Base-by-base conservation (phyloP, 768 basidiomycete genomes). In the Suillus paluster region DNA sequence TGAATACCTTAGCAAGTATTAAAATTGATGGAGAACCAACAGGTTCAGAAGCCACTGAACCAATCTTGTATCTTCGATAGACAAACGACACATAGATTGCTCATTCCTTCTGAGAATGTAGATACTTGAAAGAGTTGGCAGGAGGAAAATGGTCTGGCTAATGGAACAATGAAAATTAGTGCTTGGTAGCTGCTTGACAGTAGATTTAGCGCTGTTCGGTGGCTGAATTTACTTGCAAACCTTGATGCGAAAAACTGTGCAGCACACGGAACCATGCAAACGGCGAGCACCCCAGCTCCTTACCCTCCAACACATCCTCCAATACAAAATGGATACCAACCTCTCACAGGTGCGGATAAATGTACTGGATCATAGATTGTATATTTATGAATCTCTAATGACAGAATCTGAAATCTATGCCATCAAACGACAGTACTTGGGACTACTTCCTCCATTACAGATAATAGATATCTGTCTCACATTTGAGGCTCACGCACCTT, bases 401-500 rank as follows among this genome's bases (percentile, higher is more conserved):
- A 60, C 59, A 75, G 84, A 86, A 39, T 70, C 68, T 36, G 80
- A 79, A 65, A 71, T 71, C 70, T 81, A 86, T 72, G 80, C 86
- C 56, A 84, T 89, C 76, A 92, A 91, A 73, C 83, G 85, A 65
- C 83, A 84, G 64, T 94, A 93, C 77, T 80, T 94, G 46, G 80
- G 81, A 25, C 80, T 91, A 23, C 80, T 94, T 9, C 82, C 86
- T 25, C 84, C 82, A 23, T 81, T 84, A 49, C 89, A 92, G 75
- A 82, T 93, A 70, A 90, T 93, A 70, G 91, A 92, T 67, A 86
- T 93, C 68, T 92, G 89, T 71, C 80, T 93, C 63, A 81, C 82
- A 41, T 87, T 90, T 68, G 89, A 92, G 67, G 71, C 85, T 10
- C 83, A 92, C 78, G 86, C 87, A 15, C 86, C 90, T 14, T 77